phyloP scores from a whole-genome alignment of 768 basidiomycete genomes.

The Pulveroboletus sp. region DNA sequence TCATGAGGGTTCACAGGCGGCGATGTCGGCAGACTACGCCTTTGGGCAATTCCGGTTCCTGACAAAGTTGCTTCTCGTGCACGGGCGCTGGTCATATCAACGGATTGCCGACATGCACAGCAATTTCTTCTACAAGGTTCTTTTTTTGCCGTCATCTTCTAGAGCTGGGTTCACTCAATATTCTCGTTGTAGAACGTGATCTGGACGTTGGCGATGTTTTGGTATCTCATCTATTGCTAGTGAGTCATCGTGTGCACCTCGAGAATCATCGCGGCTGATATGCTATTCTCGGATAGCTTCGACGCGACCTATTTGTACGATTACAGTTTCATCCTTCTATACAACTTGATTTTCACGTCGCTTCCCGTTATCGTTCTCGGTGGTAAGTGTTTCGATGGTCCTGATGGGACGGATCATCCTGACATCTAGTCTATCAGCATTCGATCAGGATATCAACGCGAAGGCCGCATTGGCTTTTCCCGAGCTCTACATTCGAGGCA shows the following conservation, averaged over 20 bases:
- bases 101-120: conserved; percentile 95
- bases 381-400: conserved; percentile 45
- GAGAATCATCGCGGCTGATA: conserved; percentile 3
- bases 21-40: conserved; percentile 98
- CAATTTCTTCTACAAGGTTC: conserved; percentile 98
- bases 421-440: conserved; percentile 43
- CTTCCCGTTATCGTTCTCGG: conserved; percentile 90
- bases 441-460: conserved; percentile 94
- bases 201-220: conserved; percentile 93
- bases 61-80: conserved; percentile 87
- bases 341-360: conserved; percentile 91
- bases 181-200: conserved; percentile 65
- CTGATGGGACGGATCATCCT: not conserved
- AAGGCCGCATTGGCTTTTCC: conserved; percentile 90
- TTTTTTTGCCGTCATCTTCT: conserved; percentile 8
- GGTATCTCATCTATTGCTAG: conserved; percentile 90
- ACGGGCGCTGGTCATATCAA: conserved; percentile 97
- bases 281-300: conserved; percentile 52
- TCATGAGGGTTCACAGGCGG: conserved; percentile 94
- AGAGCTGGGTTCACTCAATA: not conserved
- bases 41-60: conserved; percentile 97
- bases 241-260: conserved; percentile 31
- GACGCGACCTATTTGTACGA: conserved; percentile 94
- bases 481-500: conserved; percentile 93
- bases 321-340: conserved; percentile 90